Base-by-base conservation (phyloP, 257 asterid genomes). In the Salvia miltiorrhiza region DNA sequence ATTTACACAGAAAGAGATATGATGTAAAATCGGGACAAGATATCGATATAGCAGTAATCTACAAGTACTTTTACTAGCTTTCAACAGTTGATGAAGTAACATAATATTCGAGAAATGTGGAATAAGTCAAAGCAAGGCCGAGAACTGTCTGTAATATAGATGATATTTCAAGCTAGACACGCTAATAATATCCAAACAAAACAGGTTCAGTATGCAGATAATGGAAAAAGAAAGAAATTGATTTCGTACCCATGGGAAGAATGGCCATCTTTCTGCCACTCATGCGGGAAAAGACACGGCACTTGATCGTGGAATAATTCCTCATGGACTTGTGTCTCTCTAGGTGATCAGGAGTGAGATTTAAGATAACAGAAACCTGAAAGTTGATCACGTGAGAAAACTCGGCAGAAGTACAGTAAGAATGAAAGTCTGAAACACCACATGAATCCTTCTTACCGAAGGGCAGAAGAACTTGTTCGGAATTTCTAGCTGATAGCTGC, bases 401-500 rank as follows among this genome's bases (percentile, higher is more conserved):
- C 16, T 20, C 23, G 13, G 44, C 55, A 14, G 19, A 37, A 66
- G 35, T 35, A 14, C 26, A 19, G 41, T 23, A 64, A 0, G 12
- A 70, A 17, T 11, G 37, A n/a, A n/a, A 55, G 32, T 13, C 11
- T 62, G 56, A 40, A 13, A 26, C 49, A 40, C 19, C n/a, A 66
- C 16, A 72, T 5, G 54, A 48, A 13, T 24, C n/a, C 9, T 8
- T 33, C 79, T 72, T 69, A 76, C 79, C 24, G 83, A 71, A 58
- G 83, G 85, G 54, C 1, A 40, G 71, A 78, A 72, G 79, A 23
- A 33, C 67, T 75, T 78, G 67, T 55, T 69, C 7, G 79, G 83
- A 64, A 81, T 75, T 72, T 81, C 85, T 65, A 81, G 73, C 71
- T 81, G 85, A 71, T 77, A 74, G 73, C 83, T 78, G 79, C 86